These are phyloP conservation scores for Epichloe typhina DNA, from an alignment of 2,329 filamentous ascomycete species.

Conservation along the genomic window DNA sequence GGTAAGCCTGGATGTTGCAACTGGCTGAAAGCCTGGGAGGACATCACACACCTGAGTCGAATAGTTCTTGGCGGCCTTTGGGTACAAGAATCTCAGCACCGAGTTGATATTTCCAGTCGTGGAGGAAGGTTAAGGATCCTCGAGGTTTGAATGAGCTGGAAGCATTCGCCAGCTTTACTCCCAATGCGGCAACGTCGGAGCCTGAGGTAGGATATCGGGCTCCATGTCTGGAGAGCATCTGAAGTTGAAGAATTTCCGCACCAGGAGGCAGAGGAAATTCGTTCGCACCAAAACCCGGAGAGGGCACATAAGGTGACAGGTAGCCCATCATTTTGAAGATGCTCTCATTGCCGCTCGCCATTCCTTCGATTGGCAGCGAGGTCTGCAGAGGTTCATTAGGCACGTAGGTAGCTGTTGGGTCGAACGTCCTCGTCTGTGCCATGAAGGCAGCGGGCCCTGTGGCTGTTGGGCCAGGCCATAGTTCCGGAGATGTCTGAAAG, in stretches of 20 bases:
- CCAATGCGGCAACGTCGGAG: constrained; percentile 41
- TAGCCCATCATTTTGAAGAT: constrained; percentile 59
- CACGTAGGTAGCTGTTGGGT: constrained; percentile 51
- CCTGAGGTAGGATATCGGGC: constrained; percentile 56
- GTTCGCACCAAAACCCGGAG: constrained; percentile 60
- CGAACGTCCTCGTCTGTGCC: constrained; percentile 55
- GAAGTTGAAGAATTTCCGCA: constrained; percentile 55
- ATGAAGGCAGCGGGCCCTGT: constrained; percentile 58
- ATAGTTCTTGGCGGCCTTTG: constrained; percentile 59
- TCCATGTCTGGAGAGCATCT: constrained; percentile 62
- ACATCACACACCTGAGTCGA: constrained; percentile 38
- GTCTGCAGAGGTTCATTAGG: constrained; percentile 62
- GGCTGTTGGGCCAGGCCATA: constrained; percentile 53
- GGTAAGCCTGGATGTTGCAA: background rate
- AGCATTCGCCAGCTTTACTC: constrained; percentile 42
- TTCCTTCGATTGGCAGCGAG: constrained; percentile 50
- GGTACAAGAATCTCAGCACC: constrained; percentile 61
- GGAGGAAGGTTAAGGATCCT: constrained; percentile 51
- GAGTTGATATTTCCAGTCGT: constrained; percentile 54
- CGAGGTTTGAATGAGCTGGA: constrained; percentile 40
- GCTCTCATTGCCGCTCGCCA: constrained; percentile 41
- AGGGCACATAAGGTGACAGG: constrained; percentile 56
- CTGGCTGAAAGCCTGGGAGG: background rate
- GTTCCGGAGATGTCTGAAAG: constrained; percentile 47
- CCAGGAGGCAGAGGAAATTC: constrained; percentile 56